These are phyloP conservation scores for Tagetes patula DNA, from an alignment of 129 eudicot species.

Conservation along the genomic window DNA sequence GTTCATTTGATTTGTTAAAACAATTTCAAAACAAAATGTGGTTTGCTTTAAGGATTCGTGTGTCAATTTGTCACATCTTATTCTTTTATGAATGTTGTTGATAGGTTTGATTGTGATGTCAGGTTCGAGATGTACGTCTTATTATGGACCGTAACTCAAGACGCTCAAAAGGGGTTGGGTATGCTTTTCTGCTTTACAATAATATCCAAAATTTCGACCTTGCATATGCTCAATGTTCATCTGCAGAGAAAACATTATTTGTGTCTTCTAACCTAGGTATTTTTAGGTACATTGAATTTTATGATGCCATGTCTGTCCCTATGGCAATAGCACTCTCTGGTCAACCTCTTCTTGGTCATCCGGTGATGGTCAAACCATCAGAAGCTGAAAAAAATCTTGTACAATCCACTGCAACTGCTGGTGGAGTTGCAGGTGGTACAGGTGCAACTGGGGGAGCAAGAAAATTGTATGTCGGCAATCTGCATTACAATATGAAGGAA, in stretches of 20 bases:
- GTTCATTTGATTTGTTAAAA: neutral
- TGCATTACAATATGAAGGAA: slow-evolving; percentile 78
- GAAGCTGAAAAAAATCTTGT: slow-evolving; percentile 98
- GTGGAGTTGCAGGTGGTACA: slow-evolving; percentile 49
- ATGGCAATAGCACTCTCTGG: slow-evolving; percentile 98
- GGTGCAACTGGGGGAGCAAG: slow-evolving; percentile 77
- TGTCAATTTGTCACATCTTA: neutral
- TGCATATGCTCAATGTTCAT: slow-evolving; percentile 5
- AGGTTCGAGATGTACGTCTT: slow-evolving; percentile 87
- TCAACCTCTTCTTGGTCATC: slow-evolving; percentile 82
- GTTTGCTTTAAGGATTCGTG: neutral
- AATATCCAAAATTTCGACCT: neutral
- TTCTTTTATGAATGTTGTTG: slow-evolving; percentile 2
- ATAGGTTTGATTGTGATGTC: slow-evolving; percentile 21
- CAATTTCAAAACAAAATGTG: neutral
- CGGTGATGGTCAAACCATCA: slow-evolving; percentile 96
- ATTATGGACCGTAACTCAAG: slow-evolving; percentile 90
- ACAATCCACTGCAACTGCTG: slow-evolving; percentile 63
- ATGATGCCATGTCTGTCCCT: slow-evolving; percentile 91
- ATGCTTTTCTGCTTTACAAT: slow-evolving; percentile 26
- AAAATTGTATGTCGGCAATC: slow-evolving; percentile 84
- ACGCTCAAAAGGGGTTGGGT: slow-evolving; percentile 96
- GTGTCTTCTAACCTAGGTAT: slow-evolving; percentile 16
- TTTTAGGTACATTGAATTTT: slow-evolving; percentile 84
- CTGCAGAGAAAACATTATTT: neutral